Conservation (phyloP, 192 early-diverging fungal species). For the Spinellus fusiger region DNA sequence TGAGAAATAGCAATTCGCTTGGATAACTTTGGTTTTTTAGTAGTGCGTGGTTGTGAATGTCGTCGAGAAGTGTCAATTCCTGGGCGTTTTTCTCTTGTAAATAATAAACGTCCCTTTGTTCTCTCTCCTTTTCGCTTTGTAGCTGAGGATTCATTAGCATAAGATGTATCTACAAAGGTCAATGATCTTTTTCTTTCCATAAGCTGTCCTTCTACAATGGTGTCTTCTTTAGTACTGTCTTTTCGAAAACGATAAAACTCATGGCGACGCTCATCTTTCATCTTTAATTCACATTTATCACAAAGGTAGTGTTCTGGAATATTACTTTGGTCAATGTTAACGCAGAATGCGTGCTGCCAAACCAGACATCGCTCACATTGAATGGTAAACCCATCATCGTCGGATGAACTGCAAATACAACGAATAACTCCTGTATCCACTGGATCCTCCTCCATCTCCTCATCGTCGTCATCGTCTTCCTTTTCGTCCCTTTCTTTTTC, state of each 20-base stretch:
- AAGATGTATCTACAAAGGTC: background rate
- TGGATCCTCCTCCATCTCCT: conserved; percentile 41
- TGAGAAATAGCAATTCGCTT: conserved; percentile 16
- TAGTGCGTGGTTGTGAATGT: background rate
- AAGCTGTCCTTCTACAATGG: background rate
- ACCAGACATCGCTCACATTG: conserved; percentile 91
- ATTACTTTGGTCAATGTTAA: conserved; percentile 60
- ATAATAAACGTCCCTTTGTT: background rate
- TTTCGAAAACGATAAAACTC: background rate
- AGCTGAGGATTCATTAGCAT: background rate
- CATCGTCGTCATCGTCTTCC: too few species aligned
- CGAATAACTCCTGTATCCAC: conserved; percentile 87
- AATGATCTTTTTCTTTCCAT: background rate
- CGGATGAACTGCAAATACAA: conserved; percentile 83
- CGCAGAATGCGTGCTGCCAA: conserved; percentile 94
- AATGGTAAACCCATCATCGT: conserved; percentile 97
- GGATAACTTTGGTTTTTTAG: conserved; percentile 16
- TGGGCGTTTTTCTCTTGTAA: background rate
- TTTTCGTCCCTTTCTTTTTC: too few species aligned
- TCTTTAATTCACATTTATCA: conserved; percentile 59
- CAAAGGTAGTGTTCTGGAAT: conserved; percentile 87
- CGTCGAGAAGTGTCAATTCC: background rate
- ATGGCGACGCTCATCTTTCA: background rate
- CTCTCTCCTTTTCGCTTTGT: background rate
- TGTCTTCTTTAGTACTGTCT: background rate